Conservation (phyloP, 75 land plant species). For the Larix kaempferi region DNA sequence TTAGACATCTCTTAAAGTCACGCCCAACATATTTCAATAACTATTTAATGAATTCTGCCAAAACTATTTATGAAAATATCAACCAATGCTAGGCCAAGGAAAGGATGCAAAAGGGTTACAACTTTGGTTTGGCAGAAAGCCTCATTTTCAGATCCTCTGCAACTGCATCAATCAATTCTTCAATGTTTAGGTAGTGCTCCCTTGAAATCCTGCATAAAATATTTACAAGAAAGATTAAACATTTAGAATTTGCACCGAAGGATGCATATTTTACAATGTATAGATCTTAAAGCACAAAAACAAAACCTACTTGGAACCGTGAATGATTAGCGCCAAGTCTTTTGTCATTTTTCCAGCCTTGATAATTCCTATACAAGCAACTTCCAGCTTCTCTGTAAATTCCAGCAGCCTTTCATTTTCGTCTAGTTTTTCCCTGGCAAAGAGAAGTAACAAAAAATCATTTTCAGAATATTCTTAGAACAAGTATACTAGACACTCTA, state of each 20-base stretch:
- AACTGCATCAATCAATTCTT: conserved; percentile 69
- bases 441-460: background rate
- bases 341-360: conserved; percentile 92
- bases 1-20: no score
- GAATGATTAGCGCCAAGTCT: conserved; percentile 71
- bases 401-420: conserved; percentile 59
- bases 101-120: conserved; percentile 11
- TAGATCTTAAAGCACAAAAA: background rate
- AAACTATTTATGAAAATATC: no score
- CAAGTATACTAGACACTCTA: background rate
- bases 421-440: conserved; percentile 70
- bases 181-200: conserved; percentile 52
- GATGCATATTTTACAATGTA: no score
- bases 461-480: no score
- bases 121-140: no score
- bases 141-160: conserved; percentile 38
- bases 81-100: no score
- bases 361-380: conserved; percentile 71
- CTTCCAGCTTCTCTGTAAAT: conserved; percentile 77
- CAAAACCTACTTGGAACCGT: conserved; percentile 76
- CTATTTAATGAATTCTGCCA: no score
- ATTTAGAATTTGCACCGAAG: no score
- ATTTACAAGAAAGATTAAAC: background rate
- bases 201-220: conserved; percentile 34
- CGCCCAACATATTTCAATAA: no score